Percentiles rank a stretch among this genome's conserved stretches.
Conservation (phyloP, 1,284 basidiomycete species). For the Ceraceosorus guamensis region DNA sequence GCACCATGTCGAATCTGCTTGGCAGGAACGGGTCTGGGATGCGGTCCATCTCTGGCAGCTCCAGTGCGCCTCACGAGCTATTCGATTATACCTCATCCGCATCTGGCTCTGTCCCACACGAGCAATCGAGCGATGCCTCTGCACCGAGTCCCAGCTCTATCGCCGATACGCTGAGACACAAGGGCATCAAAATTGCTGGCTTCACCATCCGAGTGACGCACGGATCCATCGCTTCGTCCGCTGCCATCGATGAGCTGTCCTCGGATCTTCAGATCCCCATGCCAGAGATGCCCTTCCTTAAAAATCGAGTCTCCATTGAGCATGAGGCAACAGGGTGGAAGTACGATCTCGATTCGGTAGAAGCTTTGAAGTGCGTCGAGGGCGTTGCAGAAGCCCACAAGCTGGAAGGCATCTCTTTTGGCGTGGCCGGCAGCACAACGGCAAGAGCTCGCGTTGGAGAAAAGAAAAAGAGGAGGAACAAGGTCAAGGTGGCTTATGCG, state of each 20-base stretch:
- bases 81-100: neutral
- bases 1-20: no score
- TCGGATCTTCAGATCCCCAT: conserved; percentile 72
- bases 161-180: neutral
- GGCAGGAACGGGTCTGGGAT: no score
- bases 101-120: neutral
- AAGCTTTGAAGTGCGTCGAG: conserved; percentile 66
- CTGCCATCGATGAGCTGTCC: conserved; percentile 55
- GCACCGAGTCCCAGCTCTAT: neutral
- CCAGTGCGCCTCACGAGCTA: neutral
- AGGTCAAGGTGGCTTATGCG: conserved; percentile 87
- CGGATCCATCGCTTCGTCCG: conserved; percentile 41
- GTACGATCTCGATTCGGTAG: conserved; percentile 63
- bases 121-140: neutral
- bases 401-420: conserved; percentile 65
- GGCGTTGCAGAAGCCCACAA: conserved; percentile 65
- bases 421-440: conserved; percentile 10
- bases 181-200: conserved; percentile 31
- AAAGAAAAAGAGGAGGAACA: conserved; percentile 36
- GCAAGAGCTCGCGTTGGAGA: neutral
- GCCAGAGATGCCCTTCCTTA: conserved; percentile 96
- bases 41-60: no score
- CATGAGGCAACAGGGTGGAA: conserved; percentile 58
- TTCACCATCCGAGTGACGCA: conserved; percentile 35
- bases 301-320: conserved; percentile 64